Conservation (phyloP, 768 basidiomycete species). For the Cyclocybe cylindracea region DNA sequence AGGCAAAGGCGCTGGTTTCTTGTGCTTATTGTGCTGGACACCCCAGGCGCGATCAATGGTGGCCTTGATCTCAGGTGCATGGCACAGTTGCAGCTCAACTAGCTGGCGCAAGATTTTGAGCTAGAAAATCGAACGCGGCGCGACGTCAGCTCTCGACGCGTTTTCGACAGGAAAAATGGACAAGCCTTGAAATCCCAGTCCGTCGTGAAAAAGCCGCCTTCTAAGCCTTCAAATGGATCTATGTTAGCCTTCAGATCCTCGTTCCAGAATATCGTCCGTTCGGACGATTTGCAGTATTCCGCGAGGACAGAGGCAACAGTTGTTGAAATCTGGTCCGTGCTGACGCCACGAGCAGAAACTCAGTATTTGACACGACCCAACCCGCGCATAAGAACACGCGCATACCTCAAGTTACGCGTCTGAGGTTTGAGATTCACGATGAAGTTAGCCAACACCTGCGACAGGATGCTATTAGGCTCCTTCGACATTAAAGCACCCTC, state of each 20-base stretch:
- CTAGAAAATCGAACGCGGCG: slow-evolving; percentile 36
- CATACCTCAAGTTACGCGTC: slow-evolving; percentile 89
- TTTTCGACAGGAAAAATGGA: slow-evolving; percentile 20
- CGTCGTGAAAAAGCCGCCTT: slow-evolving; percentile 79
- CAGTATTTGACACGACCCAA: slow-evolving; percentile 25
- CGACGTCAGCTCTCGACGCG: slow-evolving; percentile 11
- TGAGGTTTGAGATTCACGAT: slow-evolving; percentile 82
- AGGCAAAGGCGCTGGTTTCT: slow-evolving; percentile 64
- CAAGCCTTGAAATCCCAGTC: slow-evolving; percentile 82
- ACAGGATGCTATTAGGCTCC: slow-evolving; percentile 73
- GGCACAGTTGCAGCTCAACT: slow-evolving; percentile 79
- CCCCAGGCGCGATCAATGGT: slow-evolving; percentile 86
- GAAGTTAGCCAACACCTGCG: slow-evolving; percentile 72
- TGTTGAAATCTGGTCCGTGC: slow-evolving; percentile 79
- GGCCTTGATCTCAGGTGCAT: slow-evolving; percentile 67
- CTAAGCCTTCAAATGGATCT: slow-evolving; percentile 68
- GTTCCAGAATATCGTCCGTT: slow-evolving; percentile 82
- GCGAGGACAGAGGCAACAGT: slow-evolving; percentile 69
- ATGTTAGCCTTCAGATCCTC: slow-evolving; percentile 65
- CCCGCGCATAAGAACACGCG: slow-evolving; percentile 30
- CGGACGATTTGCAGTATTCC: slow-evolving; percentile 72
- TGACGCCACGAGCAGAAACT: slow-evolving; percentile 40
- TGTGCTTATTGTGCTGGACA: slow-evolving; percentile 80
- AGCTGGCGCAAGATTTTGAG: slow-evolving; percentile 82
- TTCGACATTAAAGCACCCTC: slow-evolving; percentile 76